Percentiles rank a stretch among this genome's conserved stretches.
Evolutionary conservation across 2,329 filamentous ascomycete species (phyloP).

Genomic region (Saccharata proteae): DNA sequence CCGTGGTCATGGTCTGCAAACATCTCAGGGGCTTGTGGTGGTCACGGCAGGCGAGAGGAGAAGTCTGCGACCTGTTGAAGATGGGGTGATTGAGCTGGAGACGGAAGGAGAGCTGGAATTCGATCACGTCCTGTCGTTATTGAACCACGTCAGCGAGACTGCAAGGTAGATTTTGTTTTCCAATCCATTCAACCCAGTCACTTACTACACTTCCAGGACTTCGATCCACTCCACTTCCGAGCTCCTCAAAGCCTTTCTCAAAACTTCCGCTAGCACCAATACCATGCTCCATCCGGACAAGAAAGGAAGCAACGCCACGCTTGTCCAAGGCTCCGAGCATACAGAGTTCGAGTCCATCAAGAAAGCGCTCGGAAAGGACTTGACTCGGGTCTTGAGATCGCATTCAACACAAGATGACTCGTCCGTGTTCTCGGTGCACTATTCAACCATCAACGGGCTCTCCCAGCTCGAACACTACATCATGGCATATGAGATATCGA

Average conservation of each 20-base stretch:
- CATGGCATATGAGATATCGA: constrained; percentile 20
- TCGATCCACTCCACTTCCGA: constrained; percentile 16
- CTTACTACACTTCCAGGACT: not conserved
- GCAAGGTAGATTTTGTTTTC: constrained; percentile 4
- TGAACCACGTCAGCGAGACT: constrained; percentile 17
- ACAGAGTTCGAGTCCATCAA: constrained; percentile 19
- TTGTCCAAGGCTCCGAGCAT: constrained; percentile 15
- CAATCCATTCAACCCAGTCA: not conserved
- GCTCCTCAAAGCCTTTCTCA: constrained; percentile 17
- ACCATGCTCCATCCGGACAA: constrained; percentile 20
- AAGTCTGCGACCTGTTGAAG: constrained; percentile 13
- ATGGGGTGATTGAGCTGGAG: constrained; percentile 17
- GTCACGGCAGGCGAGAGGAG: constrained; percentile 15
- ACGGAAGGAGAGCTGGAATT: constrained; percentile 17
- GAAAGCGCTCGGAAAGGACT: constrained; percentile 18
- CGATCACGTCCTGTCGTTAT: constrained; percentile 20
- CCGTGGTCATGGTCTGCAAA: constrained; percentile 12
- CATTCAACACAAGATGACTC: constrained; percentile 11
- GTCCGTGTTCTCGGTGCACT: constrained; percentile 20
- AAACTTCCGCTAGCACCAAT: constrained; percentile 15
- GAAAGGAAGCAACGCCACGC: constrained; percentile 16
- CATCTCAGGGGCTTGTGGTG: constrained; percentile 17
- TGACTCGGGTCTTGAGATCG: constrained; percentile 15
- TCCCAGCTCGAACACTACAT: constrained; percentile 25
- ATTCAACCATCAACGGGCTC: constrained; percentile 23